Percentiles rank a stretch among this genome's conserved stretches.
phyloP scores from a whole-genome alignment of 345 rosid species.

The Raphanus sativus region DNA sequence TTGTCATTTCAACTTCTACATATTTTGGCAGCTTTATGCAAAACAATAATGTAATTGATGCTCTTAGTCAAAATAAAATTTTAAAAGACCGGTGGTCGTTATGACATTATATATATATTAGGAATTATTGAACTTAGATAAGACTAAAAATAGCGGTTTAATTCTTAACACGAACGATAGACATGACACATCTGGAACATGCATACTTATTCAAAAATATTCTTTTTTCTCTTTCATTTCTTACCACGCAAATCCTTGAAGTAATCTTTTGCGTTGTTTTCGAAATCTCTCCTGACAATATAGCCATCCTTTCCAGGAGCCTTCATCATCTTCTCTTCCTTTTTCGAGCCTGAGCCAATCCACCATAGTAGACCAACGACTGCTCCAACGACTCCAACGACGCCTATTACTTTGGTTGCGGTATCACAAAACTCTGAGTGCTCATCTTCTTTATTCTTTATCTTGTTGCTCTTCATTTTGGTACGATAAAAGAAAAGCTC shows the following conservation, averaged over 20 bases:
- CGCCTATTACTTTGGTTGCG: not conserved
- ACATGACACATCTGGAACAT: not conserved
- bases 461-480: slow-evolving; percentile 4
- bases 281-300: not conserved
- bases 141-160: not conserved
- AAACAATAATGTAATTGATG: not conserved
- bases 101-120: not conserved
- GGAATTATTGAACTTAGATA: not conserved
- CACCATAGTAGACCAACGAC: not conserved
- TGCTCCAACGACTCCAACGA: slow-evolving; percentile 24
- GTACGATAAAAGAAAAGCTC: not conserved
- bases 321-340: slow-evolving; percentile 27
- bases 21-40: not conserved
- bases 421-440: not conserved
- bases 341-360: slow-evolving; percentile 1
- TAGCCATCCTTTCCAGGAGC: slow-evolving; percentile 19
- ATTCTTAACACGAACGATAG: not conserved
- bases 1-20: not conserved
- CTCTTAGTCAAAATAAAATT: not conserved
- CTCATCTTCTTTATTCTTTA: not conserved
- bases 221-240: not conserved
- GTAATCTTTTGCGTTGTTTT: slow-evolving; percentile 13
- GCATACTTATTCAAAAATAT: not conserved
- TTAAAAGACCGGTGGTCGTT: not conserved
- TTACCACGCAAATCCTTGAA: slow-evolving; percentile 12